Conservation (phyloP, 192 early-diverging fungal species). For the Podila epigama region DNA sequence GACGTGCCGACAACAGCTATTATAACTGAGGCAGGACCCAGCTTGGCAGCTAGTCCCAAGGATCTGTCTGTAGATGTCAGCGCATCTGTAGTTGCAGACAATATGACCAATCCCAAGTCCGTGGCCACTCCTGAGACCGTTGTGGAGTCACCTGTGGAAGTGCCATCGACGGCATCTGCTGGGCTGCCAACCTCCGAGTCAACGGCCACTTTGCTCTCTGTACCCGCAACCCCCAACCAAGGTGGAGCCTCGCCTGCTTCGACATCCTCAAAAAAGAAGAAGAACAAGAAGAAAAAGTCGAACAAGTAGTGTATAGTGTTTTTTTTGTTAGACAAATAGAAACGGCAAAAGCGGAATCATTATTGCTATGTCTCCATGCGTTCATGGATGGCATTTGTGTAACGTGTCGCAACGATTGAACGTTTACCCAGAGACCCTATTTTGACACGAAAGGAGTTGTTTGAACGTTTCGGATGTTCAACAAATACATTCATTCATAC, state of each 20-base stretch:
- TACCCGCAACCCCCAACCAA: not conserved
- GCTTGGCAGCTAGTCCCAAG: not conserved
- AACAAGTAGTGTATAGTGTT: slow-evolving; percentile 13
- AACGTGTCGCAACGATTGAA: too few relatives aligned
- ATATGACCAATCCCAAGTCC: not conserved
- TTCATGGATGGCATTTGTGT: too few relatives aligned
- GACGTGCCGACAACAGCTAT: not conserved
- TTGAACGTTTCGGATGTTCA: too few relatives aligned
- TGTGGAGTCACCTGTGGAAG: not conserved
- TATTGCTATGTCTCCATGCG: too few relatives aligned
- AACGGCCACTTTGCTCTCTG: slow-evolving; percentile 1
- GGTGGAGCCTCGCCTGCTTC: not conserved
- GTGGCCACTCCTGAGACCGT: not conserved
- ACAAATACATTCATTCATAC: too few relatives aligned
- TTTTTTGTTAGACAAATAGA: not conserved
- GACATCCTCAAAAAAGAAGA: slow-evolving; percentile 24
- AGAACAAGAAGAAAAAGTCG: slow-evolving; percentile 45
- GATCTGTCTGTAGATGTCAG: not conserved
- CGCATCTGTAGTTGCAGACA: not conserved
- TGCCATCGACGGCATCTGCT: not conserved
- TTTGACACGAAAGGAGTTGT: too few relatives aligned
- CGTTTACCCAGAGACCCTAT: too few relatives aligned
- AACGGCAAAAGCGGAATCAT: too few relatives aligned
- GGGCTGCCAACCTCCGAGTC: slow-evolving; percentile 6
- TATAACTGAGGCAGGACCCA: not conserved